Conservation (phyloP, 768 basidiomycete genomes). For the Rhodotorula graminis region DNA sequence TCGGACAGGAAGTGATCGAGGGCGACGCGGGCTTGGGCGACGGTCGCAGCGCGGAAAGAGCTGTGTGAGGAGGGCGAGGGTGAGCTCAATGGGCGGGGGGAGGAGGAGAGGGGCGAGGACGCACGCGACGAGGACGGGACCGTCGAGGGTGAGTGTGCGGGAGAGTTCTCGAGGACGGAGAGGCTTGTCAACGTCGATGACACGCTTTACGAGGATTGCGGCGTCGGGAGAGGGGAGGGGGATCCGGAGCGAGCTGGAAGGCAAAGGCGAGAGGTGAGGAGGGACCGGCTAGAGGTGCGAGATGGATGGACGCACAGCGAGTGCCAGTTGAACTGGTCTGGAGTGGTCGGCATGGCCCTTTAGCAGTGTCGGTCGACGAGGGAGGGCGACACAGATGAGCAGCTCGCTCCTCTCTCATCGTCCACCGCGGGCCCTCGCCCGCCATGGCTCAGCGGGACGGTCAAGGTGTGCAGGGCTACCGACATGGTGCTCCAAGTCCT, state of each 20-base stretch:
- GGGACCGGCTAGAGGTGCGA: too few species aligned
- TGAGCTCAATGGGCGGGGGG: neutral
- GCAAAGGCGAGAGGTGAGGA: neutral
- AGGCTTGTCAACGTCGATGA: conserved; percentile 29
- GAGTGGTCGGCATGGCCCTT: neutral
- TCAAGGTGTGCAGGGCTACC: too few species aligned
- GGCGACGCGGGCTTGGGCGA: conserved; percentile 29
- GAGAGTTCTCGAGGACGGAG: conserved; percentile 22
- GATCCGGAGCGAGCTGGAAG: conserved; percentile 22
- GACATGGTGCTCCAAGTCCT: too few species aligned
- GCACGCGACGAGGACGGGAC: conserved; percentile 13
- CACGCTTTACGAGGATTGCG: conserved; percentile 29
- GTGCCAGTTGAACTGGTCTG: conserved; percentile 19
- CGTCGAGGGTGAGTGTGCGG: conserved; percentile 10
- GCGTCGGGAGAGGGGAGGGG: conserved; percentile 24
- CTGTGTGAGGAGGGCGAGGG: neutral
- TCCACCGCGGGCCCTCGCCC: too few species aligned
- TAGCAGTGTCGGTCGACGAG: neutral
- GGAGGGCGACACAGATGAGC: neutral
- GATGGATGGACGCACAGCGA: conserved; percentile 1
- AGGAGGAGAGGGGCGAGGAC: neutral
- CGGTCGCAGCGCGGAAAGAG: conserved; percentile 7
- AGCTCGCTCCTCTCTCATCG: too few species aligned
- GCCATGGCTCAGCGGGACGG: too few species aligned
- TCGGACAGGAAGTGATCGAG: conserved; percentile 36